These are phyloP conservation scores for Skeletonema marinoi DNA, from an alignment of 108 stramenopile species.

Conservation along the genomic window DNA sequence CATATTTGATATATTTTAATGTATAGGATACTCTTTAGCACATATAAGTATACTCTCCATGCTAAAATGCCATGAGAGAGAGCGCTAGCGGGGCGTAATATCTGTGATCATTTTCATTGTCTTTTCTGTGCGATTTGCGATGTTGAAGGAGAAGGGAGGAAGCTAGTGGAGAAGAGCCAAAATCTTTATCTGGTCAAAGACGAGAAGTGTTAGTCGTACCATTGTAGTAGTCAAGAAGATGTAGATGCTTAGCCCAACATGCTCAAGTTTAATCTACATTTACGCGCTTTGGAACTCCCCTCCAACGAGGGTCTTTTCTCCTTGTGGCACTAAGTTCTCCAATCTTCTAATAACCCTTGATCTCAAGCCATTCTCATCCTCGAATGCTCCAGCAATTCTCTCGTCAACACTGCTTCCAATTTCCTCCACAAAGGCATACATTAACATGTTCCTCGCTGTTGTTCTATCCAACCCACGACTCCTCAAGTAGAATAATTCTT, in stretches of 20 bases:
- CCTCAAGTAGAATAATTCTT: constrained; percentile 92
- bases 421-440: constrained; percentile 91
- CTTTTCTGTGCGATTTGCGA: too few relatives aligned
- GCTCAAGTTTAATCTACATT: constrained; percentile 1
- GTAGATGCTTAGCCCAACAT: background rate
- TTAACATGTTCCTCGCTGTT: constrained; percentile 75
- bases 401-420: constrained; percentile 61
- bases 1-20: constrained; percentile 1
- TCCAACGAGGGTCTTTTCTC: constrained; percentile 73
- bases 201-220: too few relatives aligned
- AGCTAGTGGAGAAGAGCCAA: too few relatives aligned
- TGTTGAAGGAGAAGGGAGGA: too few relatives aligned
- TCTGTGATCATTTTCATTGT: too few relatives aligned
- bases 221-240: too few relatives aligned
- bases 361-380: constrained; percentile 70
- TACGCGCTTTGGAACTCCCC: constrained; percentile 85
- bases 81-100: too few relatives aligned
- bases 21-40: too few relatives aligned
- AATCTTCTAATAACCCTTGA: constrained; percentile 70
- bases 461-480: constrained; percentile 83
- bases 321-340: constrained; percentile 78
- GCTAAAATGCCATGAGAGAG: too few relatives aligned
- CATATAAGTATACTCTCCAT: too few relatives aligned
- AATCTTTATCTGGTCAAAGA: too few relatives aligned
- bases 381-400: constrained; percentile 56